These are phyloP conservation scores for Sporothrix humicola DNA, from an alignment of 2,329 filamentous ascomycete genomes.

Conservation along the genomic window DNA sequence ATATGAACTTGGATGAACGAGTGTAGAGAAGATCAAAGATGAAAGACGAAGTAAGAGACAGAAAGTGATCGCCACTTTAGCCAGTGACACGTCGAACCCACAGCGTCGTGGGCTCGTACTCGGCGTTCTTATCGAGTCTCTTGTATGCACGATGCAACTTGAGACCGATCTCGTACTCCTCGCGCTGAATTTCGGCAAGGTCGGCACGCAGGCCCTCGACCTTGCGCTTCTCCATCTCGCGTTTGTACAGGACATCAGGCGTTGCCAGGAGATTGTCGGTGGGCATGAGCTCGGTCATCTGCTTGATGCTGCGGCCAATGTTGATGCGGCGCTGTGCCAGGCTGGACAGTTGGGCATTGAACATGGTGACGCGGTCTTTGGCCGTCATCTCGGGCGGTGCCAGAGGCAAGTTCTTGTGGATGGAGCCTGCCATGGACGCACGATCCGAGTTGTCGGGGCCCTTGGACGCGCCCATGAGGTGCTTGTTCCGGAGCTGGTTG, in stretches of 20 bases:
- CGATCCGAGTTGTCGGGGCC: constrained; percentile 33
- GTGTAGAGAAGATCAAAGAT: neutral
- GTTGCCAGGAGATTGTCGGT: constrained; percentile 71
- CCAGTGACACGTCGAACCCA: constrained; percentile 81
- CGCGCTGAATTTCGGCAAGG: constrained; percentile 72
- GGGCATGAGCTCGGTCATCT: constrained; percentile 80
- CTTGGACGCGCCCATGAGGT: constrained; percentile 34
- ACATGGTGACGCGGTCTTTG: constrained; percentile 67
- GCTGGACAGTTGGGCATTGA: constrained; percentile 69
- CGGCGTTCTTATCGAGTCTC: constrained; percentile 69
- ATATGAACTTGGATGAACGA: neutral
- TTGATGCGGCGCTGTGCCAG: constrained; percentile 72
- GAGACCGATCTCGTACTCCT: constrained; percentile 80
- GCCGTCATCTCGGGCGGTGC: constrained; percentile 64
- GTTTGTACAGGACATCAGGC: constrained; percentile 63
- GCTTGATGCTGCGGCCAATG: constrained; percentile 72
- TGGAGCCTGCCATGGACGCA: constrained; percentile 46
- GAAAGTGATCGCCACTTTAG: constrained; percentile 16
- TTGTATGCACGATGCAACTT: constrained; percentile 77
- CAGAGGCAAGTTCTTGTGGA: constrained; percentile 65
- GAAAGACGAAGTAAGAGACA: neutral
- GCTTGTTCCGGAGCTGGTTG: constrained; percentile 36
- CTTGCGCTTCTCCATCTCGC: constrained; percentile 65
- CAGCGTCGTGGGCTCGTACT: constrained; percentile 69
- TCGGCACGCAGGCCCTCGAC: constrained; percentile 70